Evolutionary conservation across 371 early-diverging fungal species (phyloP), one percentile per base, ranked within the genome.

Genomic region (Lichtheimia ramosa): DNA sequence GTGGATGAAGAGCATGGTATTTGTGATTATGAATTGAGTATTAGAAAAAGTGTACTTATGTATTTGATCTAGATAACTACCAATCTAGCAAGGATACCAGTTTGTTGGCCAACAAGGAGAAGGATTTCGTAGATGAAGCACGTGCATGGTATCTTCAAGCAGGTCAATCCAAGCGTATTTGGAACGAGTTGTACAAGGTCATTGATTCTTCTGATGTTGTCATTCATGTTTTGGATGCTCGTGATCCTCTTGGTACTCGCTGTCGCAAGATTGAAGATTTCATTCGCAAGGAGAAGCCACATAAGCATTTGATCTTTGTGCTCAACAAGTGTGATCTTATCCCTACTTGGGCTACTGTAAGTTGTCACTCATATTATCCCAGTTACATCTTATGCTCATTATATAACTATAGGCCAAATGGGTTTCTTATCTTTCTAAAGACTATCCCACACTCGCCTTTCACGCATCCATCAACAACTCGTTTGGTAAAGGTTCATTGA

Each of bases 241-340:
- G 99, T 62, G 98, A 99, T 78, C 99, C 99, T 15, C 71, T 92
- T 46, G 99, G 99, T 55, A 99, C 99, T 15, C 90, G 96, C 48
- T 99, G 99, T 81, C 77, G 78, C 23, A 92, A 91, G 58, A 93
- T 99, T 20, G 96, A 96, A 70, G 86, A 86, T 62, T 95, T 93
- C 68, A 74, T 99, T 34, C 92, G 93, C 73, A 93, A 94, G 63
- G 96, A 99, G 71, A 94, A 93, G 39, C 85, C 88, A 41, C 98
- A 99, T 83, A 99, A 99, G 83, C 98, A 99, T 68, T 64, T 99
- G 62, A 88, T 99, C 42, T 99, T 94, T 78, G 86, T 99, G n/a
- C 85, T 99, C 43, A 99, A 99, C 91, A 99, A 99, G 83, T 96
- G 96, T 64, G 99, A 99, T 84, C 80, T 99, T 58, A 95, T 99